Conservation (phyloP, 164 flowering plant genomes). For the Cinnamomum micranthum region DNA sequence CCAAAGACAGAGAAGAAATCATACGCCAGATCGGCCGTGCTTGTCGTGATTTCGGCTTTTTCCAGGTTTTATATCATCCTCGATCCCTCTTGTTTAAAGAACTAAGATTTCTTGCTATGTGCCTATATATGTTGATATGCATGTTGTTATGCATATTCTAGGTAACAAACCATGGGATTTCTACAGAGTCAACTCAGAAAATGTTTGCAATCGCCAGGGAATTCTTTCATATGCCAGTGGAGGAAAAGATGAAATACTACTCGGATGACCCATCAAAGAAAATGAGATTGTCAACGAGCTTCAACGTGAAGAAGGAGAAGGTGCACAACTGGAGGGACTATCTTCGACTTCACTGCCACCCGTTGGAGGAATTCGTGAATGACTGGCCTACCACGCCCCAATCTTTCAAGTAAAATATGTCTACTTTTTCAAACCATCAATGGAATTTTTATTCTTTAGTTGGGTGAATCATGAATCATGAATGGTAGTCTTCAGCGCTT, state of each 20-base stretch:
- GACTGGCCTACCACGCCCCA: conserved; percentile 73
- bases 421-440: background rate
- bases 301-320: conserved; percentile 61
- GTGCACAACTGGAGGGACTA: conserved; percentile 85
- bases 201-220: conserved; percentile 43
- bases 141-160: conserved; percentile 8
- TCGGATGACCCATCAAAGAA: conserved; percentile 48
- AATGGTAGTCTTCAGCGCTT: too few relatives aligned
- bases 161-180: conserved; percentile 72
- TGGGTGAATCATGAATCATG: too few relatives aligned
- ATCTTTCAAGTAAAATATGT: conserved; percentile 53
- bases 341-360: conserved; percentile 73
- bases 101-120: background rate
- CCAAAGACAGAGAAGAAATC: conserved; percentile 23
- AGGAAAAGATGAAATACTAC: conserved; percentile 65
- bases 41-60: conserved; percentile 49
- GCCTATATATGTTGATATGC: background rate
- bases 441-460: background rate
- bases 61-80: conserved; percentile 37
- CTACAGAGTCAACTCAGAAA: conserved; percentile 29
- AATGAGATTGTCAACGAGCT: conserved; percentile 67
- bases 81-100: background rate
- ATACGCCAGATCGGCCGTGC: conserved; percentile 43
- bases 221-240: conserved; percentile 61
- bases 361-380: conserved; percentile 46